phyloP scores from a whole-genome alignment of 192 early-diverging fungal genomes.

The Dissophora ornata region DNA sequence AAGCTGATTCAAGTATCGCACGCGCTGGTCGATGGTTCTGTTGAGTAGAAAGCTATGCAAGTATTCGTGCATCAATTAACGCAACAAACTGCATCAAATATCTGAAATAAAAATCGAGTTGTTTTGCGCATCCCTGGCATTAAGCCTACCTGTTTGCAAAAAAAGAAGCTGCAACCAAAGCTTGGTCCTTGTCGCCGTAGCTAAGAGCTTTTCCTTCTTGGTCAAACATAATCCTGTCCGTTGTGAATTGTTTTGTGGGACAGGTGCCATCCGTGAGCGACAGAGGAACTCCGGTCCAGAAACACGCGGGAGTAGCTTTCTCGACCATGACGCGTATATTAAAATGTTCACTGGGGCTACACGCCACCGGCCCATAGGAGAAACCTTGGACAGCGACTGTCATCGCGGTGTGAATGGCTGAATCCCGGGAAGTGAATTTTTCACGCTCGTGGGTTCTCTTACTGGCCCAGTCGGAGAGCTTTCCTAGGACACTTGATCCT shows the following conservation, averaged over 20 bases:
- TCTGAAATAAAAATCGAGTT: neutral
- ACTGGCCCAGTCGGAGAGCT: neutral
- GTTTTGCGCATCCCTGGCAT: too few species aligned
- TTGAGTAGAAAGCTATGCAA: neutral
- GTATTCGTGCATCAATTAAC: neutral
- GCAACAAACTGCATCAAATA: neutral
- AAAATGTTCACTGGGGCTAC: slow-evolving; percentile 2
- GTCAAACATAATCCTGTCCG: too few species aligned
- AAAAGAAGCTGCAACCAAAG: too few species aligned
- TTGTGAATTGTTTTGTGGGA: slow-evolving; percentile 7
- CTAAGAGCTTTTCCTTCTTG: too few species aligned
- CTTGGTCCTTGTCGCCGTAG: too few species aligned
- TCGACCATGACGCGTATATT: slow-evolving; percentile 2
- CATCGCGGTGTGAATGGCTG: neutral
- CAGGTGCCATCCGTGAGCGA: slow-evolving; percentile 3
- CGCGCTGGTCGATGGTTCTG: slow-evolving; percentile 5
- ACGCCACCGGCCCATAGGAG: slow-evolving; percentile 6
- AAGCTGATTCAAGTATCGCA: slow-evolving; percentile 11
- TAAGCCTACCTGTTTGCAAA: too few species aligned
- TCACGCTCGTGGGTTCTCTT: neutral
- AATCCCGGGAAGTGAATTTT: neutral
- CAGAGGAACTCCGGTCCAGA: slow-evolving; percentile 18
- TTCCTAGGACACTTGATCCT: neutral
- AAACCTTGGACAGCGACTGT: slow-evolving; percentile 17
- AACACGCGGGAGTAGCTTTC: slow-evolving; percentile 14